A percentile compares a stretch with the other conserved stretches of the same genome.
These are phyloP conservation scores for Ascochyta koolunga DNA, from an alignment of 2,329 filamentous ascomycete genomes.

Conservation along the genomic window DNA sequence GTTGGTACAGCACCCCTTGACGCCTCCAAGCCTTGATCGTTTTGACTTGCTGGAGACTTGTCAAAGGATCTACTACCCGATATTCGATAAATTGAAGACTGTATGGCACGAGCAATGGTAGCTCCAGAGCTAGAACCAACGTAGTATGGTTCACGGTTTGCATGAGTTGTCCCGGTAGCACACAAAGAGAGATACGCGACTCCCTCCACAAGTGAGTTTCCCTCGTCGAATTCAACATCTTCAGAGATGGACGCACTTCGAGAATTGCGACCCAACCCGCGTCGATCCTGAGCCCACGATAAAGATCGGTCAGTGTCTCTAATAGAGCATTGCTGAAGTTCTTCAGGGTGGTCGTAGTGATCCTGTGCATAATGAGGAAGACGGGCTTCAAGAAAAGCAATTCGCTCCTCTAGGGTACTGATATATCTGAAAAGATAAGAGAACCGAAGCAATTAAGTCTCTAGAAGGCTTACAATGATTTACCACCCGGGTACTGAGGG, in stretches of 20 bases:
- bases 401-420: slow-evolving; percentile 33
- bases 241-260: slow-evolving; percentile 18
- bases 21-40: neutral
- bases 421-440: slow-evolving; percentile 26
- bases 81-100: slow-evolving; percentile 31
- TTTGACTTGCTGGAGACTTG: neutral
- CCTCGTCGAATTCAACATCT: slow-evolving; percentile 27
- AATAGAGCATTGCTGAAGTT: neutral
- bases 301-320: neutral
- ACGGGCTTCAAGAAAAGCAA: slow-evolving; percentile 35
- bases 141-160: slow-evolving; percentile 31
- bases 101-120: slow-evolving; percentile 36
- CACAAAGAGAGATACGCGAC: slow-evolving; percentile 38
- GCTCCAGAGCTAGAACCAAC: slow-evolving; percentile 38
- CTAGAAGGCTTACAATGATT: slow-evolving; percentile 25
- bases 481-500: slow-evolving; percentile 36
- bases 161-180: slow-evolving; percentile 34
- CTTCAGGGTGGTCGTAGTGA: slow-evolving; percentile 22
- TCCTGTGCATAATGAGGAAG: slow-evolving; percentile 34
- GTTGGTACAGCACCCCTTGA: neutral
- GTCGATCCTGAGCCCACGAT: neutral
- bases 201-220: slow-evolving; percentile 32
- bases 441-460: neutral
- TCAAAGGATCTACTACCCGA: slow-evolving; percentile 7
- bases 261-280: slow-evolving; percentile 1